A percentile compares a stretch with the other conserved stretches of the same genome.
phyloP scores from a whole-genome alignment of 306 rosid species.

The Cicer yamashitae region DNA sequence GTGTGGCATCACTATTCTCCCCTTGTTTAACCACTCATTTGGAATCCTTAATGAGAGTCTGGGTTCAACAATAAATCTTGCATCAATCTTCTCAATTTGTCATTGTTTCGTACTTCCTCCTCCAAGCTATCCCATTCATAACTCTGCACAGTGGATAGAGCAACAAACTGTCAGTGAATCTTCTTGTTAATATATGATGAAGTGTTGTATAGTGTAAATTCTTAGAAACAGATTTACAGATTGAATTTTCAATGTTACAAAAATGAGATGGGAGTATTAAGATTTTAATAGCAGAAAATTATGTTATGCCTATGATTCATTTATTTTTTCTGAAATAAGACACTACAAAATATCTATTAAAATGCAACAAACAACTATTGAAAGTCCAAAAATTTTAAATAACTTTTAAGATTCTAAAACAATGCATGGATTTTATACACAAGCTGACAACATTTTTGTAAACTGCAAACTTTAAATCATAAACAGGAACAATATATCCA shows the following conservation, averaged over 20 bases:
- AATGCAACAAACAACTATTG: conserved; percentile 33
- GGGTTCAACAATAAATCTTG: no score
- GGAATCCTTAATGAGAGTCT: no score
- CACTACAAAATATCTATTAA: conserved; percentile 13
- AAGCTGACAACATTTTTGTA: conserved; percentile 28
- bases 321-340: conserved; percentile 41
- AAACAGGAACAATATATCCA: conserved; percentile 45
- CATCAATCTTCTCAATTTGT: background rate
- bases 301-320: conserved; percentile 33
- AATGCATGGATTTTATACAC: conserved; percentile 29
- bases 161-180: no score
- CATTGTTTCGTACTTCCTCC: no score
- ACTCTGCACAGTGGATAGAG: no score
- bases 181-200: no score
- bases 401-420: conserved; percentile 29
- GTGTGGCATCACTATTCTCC: no score
- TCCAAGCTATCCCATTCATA: no score
- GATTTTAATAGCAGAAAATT: conserved; percentile 6
- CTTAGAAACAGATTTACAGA: no score
- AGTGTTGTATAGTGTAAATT: no score
- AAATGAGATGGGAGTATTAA: conserved; percentile 4
- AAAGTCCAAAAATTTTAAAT: conserved; percentile 16
- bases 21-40: no score
- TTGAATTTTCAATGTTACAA: no score
- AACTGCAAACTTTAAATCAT: conserved; percentile 15